A percentile compares a stretch with the other conserved stretches of the same genome.
These are phyloP conservation scores for Ilex paraguariensis DNA, from an alignment of 305 asterid species.

Conservation along the genomic window DNA sequence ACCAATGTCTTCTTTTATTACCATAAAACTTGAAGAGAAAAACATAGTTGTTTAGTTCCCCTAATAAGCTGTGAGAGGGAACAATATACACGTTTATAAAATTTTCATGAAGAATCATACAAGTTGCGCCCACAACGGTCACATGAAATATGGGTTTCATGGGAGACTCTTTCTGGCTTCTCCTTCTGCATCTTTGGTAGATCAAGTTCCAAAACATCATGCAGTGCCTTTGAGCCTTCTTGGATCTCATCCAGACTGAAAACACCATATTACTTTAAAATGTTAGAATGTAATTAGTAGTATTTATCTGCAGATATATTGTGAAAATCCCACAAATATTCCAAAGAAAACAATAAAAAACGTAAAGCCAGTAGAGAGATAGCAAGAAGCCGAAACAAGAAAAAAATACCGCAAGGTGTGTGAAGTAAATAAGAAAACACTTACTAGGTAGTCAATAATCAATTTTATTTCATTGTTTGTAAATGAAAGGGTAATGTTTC, in stretches of 20 bases:
- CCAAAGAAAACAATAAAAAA: not conserved
- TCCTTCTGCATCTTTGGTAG: slow-evolving; percentile 59
- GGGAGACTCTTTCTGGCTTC: slow-evolving; percentile 35
- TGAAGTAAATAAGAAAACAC: no score
- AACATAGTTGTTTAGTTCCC: not conserved
- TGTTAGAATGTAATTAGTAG: slow-evolving; percentile 2
- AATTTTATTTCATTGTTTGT: no score
- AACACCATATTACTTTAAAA: slow-evolving; percentile 9
- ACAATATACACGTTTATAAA: not conserved
- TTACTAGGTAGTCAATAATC: no score
- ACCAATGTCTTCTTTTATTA: not conserved
- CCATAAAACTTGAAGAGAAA: not conserved
- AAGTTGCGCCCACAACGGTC: slow-evolving; percentile 73
- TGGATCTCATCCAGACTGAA: slow-evolving; percentile 69
- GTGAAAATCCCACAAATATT: not conserved
- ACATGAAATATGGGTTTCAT: slow-evolving; percentile 33
- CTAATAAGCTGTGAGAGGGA: not conserved
- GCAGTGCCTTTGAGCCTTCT: slow-evolving; percentile 69
- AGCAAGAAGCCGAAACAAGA: no score
- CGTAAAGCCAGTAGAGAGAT: no score
- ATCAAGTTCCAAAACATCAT: slow-evolving; percentile 66
- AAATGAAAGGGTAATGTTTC: no score
- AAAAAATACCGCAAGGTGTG: no score
- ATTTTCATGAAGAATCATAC: slow-evolving; percentile 33
- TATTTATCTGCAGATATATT: not conserved